Base-by-base conservation (phyloP, 2,329 filamentous ascomycete genomes). In the Trichoderma atroviride region DNA sequence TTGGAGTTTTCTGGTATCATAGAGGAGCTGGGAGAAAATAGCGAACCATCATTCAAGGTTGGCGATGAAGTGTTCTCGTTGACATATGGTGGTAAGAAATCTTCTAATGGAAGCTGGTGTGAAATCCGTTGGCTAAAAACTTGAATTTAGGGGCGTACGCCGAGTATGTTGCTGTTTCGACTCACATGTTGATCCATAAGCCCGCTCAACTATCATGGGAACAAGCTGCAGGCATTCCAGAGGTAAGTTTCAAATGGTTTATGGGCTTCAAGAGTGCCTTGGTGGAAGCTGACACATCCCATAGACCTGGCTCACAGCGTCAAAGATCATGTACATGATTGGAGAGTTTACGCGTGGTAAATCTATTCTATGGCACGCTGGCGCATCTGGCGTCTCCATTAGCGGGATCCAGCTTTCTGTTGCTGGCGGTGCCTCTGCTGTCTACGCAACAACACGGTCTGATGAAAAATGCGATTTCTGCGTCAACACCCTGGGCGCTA, bases 21-120 rank as follows among this genome's bases (percentile, higher is more conserved):
- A 16, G 60, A 53, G 31, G 22, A 37, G 19, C 4, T 37, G 4
- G 47, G 47, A 5, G 29, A 63, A 37, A 63, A 63, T 29, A 53
- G 60, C 14, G 59, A 62, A 37, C 13, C 31, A 19, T 63, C 31
- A 10, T 53, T 62, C 13, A 53, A 6, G 16, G 22, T 63, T n/a
- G 60, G 60, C 22, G 59, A 62, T 4, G 60, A 63, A 40, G 60
- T 63, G 14, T 52, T 63, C 11, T 47, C 60, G 29, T 62, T 53
- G 14, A 22, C 60, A 40, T 63, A 63, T 11, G 47, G 60, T 27
- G 60, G 43, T 63, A 53, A 27, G 22, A 53, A 11, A 13, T 3
- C n/a, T 6, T 13, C 10, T 2, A 14, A 13, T 2, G 22, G 22
- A 37, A 27, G 3, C 7, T 3, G 19, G 4, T 2, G n/a, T 19